Evolutionary conservation across 192 early-diverging fungal genomes (phyloP).

Genomic region (Umbelopsis ramanniana): DNA sequence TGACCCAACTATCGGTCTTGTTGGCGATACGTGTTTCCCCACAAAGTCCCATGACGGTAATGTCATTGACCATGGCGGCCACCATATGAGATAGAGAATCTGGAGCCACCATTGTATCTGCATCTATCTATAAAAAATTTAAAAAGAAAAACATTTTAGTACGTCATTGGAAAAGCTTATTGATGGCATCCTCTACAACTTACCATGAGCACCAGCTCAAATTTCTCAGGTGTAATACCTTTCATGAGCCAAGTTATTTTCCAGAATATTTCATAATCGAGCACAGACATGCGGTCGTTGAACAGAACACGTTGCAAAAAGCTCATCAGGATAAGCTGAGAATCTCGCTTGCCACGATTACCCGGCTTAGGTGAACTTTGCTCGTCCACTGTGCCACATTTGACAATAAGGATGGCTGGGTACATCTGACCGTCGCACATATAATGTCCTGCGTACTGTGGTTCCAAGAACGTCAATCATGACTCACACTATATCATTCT

Average conservation of each 20-base stretch:
- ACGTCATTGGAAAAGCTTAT: not conserved
- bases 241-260: slow-evolving; percentile 75
- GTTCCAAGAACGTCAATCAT: not conserved
- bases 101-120: slow-evolving; percentile 82
- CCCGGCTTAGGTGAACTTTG: slow-evolving; percentile 70
- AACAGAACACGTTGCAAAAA: slow-evolving; percentile 82
- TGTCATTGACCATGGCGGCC: slow-evolving; percentile 91
- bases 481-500: slow-evolving; percentile 8
- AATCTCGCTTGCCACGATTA: slow-evolving; percentile 97
- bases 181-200: not conserved
- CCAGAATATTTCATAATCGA: slow-evolving; percentile 92
- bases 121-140: slow-evolving; percentile 65
- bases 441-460: slow-evolving; percentile 73
- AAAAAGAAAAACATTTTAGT: not conserved
- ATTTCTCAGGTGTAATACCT: slow-evolving; percentile 86
- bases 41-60: slow-evolving; percentile 93
- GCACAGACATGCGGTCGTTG: slow-evolving; percentile 85
- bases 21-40: slow-evolving; percentile 98
- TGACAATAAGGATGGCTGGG: slow-evolving; percentile 69
- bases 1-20: slow-evolving; percentile 68
- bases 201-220: slow-evolving; percentile 75
- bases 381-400: slow-evolving; percentile 74
- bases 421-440: slow-evolving; percentile 54
- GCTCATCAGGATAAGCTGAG: slow-evolving; percentile 92
- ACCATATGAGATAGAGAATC: slow-evolving; percentile 87